phyloP scores from a whole-genome alignment of 2,329 filamentous ascomycete genomes.

The Basipetospora sp. region DNA sequence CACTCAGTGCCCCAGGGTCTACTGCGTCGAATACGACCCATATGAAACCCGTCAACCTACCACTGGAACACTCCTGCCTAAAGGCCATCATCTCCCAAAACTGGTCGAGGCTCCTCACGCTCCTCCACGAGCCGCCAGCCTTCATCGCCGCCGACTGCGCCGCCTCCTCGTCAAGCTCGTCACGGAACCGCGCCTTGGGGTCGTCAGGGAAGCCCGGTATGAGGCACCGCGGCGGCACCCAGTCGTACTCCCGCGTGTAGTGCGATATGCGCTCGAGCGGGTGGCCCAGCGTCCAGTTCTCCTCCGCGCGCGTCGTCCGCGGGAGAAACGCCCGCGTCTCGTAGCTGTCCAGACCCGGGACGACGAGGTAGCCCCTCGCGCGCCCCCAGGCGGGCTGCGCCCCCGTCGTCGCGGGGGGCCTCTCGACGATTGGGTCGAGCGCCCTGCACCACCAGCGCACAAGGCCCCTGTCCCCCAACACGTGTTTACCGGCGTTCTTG shows the following conservation, averaged over 20 bases:
- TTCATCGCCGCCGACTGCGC: constrained; percentile 40
- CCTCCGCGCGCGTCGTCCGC: constrained; percentile 23
- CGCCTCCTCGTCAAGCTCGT: constrained; percentile 76
- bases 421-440: constrained; percentile 56
- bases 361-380: constrained; percentile 66
- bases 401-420: constrained; percentile 23
- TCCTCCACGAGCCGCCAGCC: constrained; percentile 60
- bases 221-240: constrained; percentile 64
- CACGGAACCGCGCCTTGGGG: constrained; percentile 77
- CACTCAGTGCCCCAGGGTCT: constrained; percentile 1
- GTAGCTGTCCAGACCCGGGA: constrained; percentile 72
- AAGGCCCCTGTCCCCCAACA: constrained; percentile 75
- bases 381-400: constrained; percentile 22
- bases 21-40: constrained; percentile 66
- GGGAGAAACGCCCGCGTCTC: constrained; percentile 74
- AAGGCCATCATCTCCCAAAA: constrained; percentile 99
- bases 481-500: constrained; percentile 72
- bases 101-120: constrained; percentile 67
- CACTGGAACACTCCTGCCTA: constrained; percentile 86
- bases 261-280: constrained; percentile 53
- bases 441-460: constrained; percentile 94
- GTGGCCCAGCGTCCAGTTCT: constrained; percentile 54
- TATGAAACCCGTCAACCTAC: constrained; percentile 80
- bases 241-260: constrained; percentile 41
- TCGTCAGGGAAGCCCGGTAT: constrained; percentile 90